Evolutionary conservation across 2,329 filamentous ascomycete species (phyloP), one percentile per base, ranked within the genome.

Genomic region (Penicillium sp.): DNA sequence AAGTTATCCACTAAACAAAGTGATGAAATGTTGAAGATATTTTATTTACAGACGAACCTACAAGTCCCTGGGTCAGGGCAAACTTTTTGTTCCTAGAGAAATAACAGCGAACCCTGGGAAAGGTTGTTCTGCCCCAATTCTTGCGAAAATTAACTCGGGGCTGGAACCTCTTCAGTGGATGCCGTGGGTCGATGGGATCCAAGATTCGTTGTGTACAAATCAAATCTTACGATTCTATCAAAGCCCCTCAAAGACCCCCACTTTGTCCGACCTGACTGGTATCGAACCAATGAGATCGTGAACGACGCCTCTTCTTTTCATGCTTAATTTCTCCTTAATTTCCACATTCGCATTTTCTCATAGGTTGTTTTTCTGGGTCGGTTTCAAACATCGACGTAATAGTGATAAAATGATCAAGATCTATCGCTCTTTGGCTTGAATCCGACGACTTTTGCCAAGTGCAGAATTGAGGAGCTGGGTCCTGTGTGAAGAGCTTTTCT

Each of bases 381-480:
- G 18, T 15, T 11, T 56, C 45, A 56, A 56, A 53, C 45, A 53
- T 12, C 53, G 50, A 53, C 54, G 54, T 50, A 49, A 53, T 27
- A 23, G 14, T 7, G 12, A 11, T 49, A 3, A 23, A 33, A 14
- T 14, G 31, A 33, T 33, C 18, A 29, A 35, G 45, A 47, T 47
- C 45, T 45, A 40, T 11, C 18, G 12, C 9, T 18, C 15, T 18
- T 40, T 40, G 18, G 22, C 18, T 11, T 22, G 37, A 8, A 40
- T 22, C 22, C 37, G 37, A 40, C n/a, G 33, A 37, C 18, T 1
- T 12, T 12, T 40, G 37, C 37, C 18, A 3, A 22, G 6, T 40
- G 18, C 18, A 40, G 3, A 8, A 12, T 22, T 12, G 9, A 22
- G 18, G 12, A 11, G n/a, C 37, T 40, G n/a, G 18, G 18, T 20